Percentiles rank a stretch among this genome's conserved stretches.
Evolutionary conservation across 2,329 filamentous ascomycete species (phyloP).

Genomic region (Ceratocystis lukuohia): DNA sequence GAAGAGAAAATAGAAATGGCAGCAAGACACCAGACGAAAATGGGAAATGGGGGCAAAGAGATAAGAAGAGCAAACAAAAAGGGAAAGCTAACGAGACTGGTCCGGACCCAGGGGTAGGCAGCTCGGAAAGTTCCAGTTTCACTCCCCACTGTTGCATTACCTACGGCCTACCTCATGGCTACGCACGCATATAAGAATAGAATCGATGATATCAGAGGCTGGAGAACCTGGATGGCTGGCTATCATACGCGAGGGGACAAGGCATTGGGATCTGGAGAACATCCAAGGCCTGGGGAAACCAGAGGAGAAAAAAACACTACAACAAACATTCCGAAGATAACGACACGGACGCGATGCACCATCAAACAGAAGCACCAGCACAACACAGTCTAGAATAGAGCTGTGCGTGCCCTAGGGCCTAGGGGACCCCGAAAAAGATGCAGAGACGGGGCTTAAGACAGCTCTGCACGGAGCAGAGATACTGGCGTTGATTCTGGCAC

Average conservation of each 20-base stretch:
- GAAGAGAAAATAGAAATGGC: conserved; percentile 6
- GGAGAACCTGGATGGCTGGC: neutral
- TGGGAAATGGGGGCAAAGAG: neutral
- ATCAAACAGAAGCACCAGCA: neutral
- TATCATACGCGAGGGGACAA: neutral
- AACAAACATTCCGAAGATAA: neutral
- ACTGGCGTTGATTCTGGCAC: neutral
- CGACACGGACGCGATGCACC: neutral
- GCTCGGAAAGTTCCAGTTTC: conserved; percentile 1
- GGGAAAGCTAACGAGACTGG: neutral
- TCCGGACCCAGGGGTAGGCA: too few relatives aligned
- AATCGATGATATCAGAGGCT: neutral
- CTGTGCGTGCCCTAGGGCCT: neutral
- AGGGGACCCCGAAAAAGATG: neutral
- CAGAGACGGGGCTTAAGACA: neutral
- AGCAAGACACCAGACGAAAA: neutral
- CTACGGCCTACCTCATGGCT: neutral
- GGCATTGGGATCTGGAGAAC: neutral
- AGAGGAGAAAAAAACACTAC: neutral
- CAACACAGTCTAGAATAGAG: neutral
- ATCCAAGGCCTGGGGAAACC: neutral
- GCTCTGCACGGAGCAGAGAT: neutral
- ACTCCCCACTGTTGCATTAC: neutral
- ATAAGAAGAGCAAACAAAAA: neutral
- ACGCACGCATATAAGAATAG: too few relatives aligned